phyloP scores from a whole-genome alignment of 2,329 filamentous ascomycete species.

The Aspergillus awamori region DNA sequence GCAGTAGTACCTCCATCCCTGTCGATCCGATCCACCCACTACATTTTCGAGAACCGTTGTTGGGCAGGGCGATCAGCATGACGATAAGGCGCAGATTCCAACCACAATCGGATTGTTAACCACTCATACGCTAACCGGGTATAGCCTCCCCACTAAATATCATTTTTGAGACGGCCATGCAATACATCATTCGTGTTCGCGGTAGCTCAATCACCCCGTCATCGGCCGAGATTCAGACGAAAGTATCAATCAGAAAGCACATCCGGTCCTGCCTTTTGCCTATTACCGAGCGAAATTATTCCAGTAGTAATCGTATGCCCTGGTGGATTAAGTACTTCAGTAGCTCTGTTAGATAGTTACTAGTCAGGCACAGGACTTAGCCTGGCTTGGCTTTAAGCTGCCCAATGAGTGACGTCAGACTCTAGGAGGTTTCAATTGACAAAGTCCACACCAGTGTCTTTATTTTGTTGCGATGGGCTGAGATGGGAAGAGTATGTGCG shows the following conservation, averaged over 20 bases:
- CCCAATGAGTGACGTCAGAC: not conserved
- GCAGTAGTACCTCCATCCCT: constrained; percentile 11
- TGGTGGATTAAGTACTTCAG: not conserved
- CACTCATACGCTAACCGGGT: not conserved
- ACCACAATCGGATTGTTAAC: not conserved
- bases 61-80: not conserved
- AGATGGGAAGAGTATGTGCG: not conserved
- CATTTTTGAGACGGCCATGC: not conserved
- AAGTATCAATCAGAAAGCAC: not conserved
- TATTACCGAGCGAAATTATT: not conserved
- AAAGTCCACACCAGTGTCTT: not conserved
- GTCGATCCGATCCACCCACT: constrained; percentile 18
- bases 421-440: too few relatives aligned
- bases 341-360: not conserved
- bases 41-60: constrained; percentile 9
- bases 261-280: not conserved
- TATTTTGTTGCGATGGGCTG: not conserved
- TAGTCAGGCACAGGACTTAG: not conserved
- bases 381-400: not conserved
- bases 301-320: not conserved
- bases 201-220: not conserved
- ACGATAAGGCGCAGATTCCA: not conserved
- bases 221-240: not conserved
- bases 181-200: not conserved
- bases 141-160: constrained; percentile 7